These are phyloP conservation scores for Spathaspora sp. DNA, from an alignment of 805 yeast species.

Conservation along the genomic window DNA sequence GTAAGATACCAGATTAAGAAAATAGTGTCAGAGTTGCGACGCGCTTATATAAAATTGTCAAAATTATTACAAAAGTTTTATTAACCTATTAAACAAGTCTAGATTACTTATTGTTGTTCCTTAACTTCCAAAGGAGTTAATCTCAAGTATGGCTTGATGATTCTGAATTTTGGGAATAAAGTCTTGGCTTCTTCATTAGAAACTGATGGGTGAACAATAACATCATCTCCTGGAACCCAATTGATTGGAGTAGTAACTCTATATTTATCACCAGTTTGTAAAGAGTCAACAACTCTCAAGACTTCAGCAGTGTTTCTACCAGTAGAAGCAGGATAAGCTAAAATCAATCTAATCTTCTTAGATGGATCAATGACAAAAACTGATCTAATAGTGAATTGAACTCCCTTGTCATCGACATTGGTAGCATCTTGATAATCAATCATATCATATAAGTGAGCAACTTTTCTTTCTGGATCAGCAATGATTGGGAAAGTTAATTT, in stretches of 20 bases:
- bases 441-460: conserved; percentile 70
- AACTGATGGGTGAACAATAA: conserved; percentile 85
- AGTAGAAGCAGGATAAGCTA: conserved; percentile 89
- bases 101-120: conserved; percentile 9
- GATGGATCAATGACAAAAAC: conserved; percentile 88
- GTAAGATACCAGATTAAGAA: too few relatives aligned
- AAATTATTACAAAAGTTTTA: too few relatives aligned
- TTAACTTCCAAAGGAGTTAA: conserved; percentile 42
- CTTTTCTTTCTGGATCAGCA: conserved; percentile 82
- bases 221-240: conserved; percentile 89
- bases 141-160: conserved; percentile 89
- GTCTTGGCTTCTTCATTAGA: conserved; percentile 58
- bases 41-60: too few relatives aligned
- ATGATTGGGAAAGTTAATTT: conserved; percentile 84
- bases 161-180: conserved; percentile 82
- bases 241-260: conserved; percentile 89
- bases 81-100: not conserved
- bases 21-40: too few relatives aligned
- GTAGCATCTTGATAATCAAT: conserved; percentile 66
- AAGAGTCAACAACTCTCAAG: conserved; percentile 82
- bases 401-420: conserved; percentile 64
- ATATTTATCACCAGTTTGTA: conserved; percentile 78
- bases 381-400: conserved; percentile 85
- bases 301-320: conserved; percentile 95
- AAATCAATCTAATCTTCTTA: conserved; percentile 81